A percentile compares a stretch with the other conserved stretches of the same genome.
Evolutionary conservation across 139 green algal species (phyloP).

Genomic region (Chlamydomonas sphaeroides): DNA sequence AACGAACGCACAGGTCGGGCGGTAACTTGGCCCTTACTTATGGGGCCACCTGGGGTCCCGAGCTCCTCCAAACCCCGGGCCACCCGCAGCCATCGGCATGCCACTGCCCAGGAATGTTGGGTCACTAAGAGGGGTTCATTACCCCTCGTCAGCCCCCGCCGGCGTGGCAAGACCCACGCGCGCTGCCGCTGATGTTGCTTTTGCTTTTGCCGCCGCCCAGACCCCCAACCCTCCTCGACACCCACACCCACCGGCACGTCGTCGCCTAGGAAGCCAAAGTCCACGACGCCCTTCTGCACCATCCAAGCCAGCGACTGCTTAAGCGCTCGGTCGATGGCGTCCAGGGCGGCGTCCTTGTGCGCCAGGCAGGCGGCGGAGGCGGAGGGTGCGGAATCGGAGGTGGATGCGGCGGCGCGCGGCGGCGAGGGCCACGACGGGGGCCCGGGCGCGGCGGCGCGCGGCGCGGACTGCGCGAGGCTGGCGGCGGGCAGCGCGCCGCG

Average conservation of each 20-base stretch:
- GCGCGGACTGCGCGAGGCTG: too few relatives aligned
- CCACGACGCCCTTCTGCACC: conserved; percentile 20
- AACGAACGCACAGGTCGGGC: background rate
- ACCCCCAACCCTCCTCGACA: background rate
- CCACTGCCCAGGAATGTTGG: too few relatives aligned
- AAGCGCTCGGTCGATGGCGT: background rate
- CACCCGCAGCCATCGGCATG: too few relatives aligned
- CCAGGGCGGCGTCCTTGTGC: conserved; percentile 4
- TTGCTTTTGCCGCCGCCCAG: too few relatives aligned
- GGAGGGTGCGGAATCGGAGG: too few relatives aligned
- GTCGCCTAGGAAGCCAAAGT: conserved; percentile 10
- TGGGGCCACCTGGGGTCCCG: background rate
- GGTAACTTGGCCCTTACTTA: background rate
- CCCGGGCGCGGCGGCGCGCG: too few relatives aligned
- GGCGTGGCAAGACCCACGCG: background rate
- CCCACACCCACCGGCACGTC: background rate
- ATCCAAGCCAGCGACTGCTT: background rate
- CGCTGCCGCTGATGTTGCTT: background rate
- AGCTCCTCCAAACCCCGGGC: background rate
- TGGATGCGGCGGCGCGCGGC: too few relatives aligned
- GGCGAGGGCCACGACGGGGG: too few relatives aligned
- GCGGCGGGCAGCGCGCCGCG: too few relatives aligned
- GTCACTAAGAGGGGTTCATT: background rate
- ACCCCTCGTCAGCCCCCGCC: background rate
- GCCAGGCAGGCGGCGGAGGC: too few relatives aligned